Base-by-base conservation (phyloP, 805 yeast species). In the Kregervanrija pseudodelftensis region DNA sequence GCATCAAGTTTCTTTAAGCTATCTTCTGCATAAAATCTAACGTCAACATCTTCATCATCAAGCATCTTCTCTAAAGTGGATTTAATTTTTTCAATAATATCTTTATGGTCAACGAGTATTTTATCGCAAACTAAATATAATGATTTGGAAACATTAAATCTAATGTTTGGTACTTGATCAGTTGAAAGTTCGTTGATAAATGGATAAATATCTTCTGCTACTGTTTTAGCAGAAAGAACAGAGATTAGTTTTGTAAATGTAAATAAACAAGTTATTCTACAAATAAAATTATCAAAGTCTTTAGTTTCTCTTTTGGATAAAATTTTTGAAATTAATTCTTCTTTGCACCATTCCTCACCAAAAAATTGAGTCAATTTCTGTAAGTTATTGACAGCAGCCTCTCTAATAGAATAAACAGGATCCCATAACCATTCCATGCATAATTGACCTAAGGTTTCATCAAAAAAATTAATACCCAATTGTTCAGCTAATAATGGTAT, bases 401-500 rank as follows among this genome's bases (percentile, higher is more conserved):
- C 95, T 66, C 99, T 81, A 49, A 93, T 90, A 5, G 98, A 90
- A 67, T 79, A 93, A 35, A 93, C 99, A 4, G 90, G 85, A 68
- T 93, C 99, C 96, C 97, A 90, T 52, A 93, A 72, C 98, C 99
- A 93, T n/a, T 90, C 85, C 77, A 93, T 77, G 58, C 96, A 93
- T 55, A 93, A 72, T 41, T 85, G 82, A 51, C 95, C 89, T 52
- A 93, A 73, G 57, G 90, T 95, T 61, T 87, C 85, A 64, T 93
- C 93, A 67, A 93, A 93, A 59, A 91, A 89, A 30, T 87, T 81
- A 43, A 85, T 90, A 30, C 99, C 99, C 48, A 93, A 73, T 67
- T 93, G 98, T 57, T 85, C 85, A 8, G 98, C 97, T 53, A 93
- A 72, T 51, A 91, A 74, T 30, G 99, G 99, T 53, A 90, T 88